Evolutionary conservation across 2,329 filamentous ascomycete species (phyloP).

Genomic region (Pseudogymnoascus sp.): DNA sequence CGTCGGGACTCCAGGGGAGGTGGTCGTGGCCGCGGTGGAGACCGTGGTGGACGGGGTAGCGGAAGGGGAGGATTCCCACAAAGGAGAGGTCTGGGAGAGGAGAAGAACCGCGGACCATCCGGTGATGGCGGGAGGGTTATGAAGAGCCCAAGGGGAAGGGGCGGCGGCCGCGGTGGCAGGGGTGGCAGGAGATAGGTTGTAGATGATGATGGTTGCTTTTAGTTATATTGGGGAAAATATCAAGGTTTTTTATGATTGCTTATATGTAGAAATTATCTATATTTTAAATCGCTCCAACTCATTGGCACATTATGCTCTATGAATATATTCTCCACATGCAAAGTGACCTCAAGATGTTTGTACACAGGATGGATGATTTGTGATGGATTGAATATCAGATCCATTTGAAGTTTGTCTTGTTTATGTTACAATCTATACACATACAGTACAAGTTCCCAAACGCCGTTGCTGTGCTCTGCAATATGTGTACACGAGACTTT

Average conservation of each 20-base stretch:
- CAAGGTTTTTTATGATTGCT: slow-evolving; percentile 6
- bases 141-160: slow-evolving; percentile 16
- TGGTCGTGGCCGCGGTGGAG: slow-evolving; percentile 25
- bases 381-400: not conserved
- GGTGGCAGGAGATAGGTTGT: slow-evolving; percentile 20
- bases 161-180: slow-evolving; percentile 17
- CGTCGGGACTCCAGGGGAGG: slow-evolving; percentile 28
- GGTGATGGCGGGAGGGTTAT: slow-evolving; percentile 22
- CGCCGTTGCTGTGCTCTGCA: slow-evolving; percentile 11
- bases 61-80: slow-evolving; percentile 38
- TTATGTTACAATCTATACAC: slow-evolving; percentile 20
- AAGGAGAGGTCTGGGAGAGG: slow-evolving; percentile 41
- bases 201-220: slow-evolving; percentile 5
- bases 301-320: not conserved
- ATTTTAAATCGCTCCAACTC: not conserved
- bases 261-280: slow-evolving; percentile 7
- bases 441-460: slow-evolving; percentile 19
- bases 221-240: slow-evolving; percentile 4
- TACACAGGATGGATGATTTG: not conserved
- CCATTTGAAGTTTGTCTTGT: slow-evolving; percentile 18
- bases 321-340: not conserved
- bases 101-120: slow-evolving; percentile 22
- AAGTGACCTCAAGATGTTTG: not conserved
- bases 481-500: slow-evolving; percentile 9
- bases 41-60: slow-evolving; percentile 31